phyloP scores from a whole-genome alignment of 2,329 filamentous ascomycete species.

The Penicillium rolfsii region DNA sequence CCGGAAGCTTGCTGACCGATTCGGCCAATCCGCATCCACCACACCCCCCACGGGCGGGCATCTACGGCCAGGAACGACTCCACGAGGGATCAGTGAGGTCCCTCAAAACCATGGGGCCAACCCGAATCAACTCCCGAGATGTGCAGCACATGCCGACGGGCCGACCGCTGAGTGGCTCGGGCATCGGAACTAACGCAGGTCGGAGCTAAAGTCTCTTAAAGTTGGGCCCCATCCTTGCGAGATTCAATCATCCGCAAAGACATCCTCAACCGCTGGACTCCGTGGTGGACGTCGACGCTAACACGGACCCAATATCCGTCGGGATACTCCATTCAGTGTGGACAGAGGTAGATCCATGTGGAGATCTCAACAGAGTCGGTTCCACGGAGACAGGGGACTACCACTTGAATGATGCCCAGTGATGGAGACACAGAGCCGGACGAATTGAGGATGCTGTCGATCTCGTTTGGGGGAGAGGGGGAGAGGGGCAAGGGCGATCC shows the following conservation, averaged over 20 bases:
- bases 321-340: not conserved
- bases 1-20: not conserved
- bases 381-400: no score
- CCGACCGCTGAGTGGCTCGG: conserved; percentile 21
- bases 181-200: conserved; percentile 12
- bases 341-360: not conserved
- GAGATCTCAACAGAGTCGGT: no score
- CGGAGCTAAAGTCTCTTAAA: conserved; percentile 30
- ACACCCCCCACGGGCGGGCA: conserved; percentile 21
- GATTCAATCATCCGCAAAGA: no score
- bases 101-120: no score
- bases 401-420: no score
- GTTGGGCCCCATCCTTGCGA: conserved; percentile 14
- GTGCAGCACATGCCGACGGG: conserved; percentile 19
- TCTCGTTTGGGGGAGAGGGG: not conserved
- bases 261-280: no score
- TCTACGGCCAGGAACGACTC: conserved; percentile 7
- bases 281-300: not conserved
- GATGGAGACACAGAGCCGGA: not conserved
- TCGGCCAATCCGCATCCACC: conserved; percentile 11
- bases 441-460: conserved; percentile 2
- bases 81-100: not conserved
- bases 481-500: conserved; percentile 1
- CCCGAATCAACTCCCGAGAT: not conserved
- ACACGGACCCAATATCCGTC: not conserved